Percentiles rank a stretch among this genome's conserved stretches.
phyloP scores from a whole-genome alignment of 2,329 filamentous ascomycete species.

The Colletotrichum sp. region DNA sequence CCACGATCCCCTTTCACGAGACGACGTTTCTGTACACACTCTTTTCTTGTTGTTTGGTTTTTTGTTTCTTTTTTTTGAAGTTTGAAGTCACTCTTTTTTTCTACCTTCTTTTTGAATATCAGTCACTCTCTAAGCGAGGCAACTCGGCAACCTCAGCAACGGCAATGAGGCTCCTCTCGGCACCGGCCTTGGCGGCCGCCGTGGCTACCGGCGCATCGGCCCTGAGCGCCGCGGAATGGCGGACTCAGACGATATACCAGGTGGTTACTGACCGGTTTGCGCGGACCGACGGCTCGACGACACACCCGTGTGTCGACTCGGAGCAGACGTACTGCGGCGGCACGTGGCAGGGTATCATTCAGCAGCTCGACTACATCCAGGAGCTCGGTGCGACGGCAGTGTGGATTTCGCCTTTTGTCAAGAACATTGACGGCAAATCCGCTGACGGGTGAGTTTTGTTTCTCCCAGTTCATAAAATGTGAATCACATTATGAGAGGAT shows the following conservation, averaged over 20 bases:
- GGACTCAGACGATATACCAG: conserved; percentile 62
- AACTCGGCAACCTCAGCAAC: background rate
- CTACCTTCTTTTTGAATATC: background rate
- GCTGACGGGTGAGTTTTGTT: conserved; percentile 17
- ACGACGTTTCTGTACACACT: conserved; percentile 7
- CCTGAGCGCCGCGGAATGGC: conserved; percentile 46
- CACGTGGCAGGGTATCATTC: conserved; percentile 62
- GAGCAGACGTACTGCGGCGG: conserved; percentile 64
- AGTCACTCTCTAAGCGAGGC: conserved; percentile 4
- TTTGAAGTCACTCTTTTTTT: background rate
- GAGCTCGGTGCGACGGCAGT: conserved; percentile 65
- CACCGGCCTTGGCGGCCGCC: background rate
- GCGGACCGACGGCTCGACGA: conserved; percentile 47
- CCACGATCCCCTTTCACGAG: background rate
- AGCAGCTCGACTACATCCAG: conserved; percentile 67
- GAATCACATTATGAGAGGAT: background rate
- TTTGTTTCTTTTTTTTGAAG: background rate
- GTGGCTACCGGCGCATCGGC: background rate
- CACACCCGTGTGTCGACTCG: conserved; percentile 45
- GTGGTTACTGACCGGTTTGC: conserved; percentile 63
- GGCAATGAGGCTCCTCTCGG: conserved; percentile 7
- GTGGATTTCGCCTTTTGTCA: conserved; percentile 64
- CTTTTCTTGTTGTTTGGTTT: conserved; percentile 2
- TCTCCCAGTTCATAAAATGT: background rate
- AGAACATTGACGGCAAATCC: conserved; percentile 33